Percentiles rank a stretch among this genome's conserved stretches.
Conservation (phyloP, 1,139 yeast genomes). For the Nakaseomyces kungkrabaensis region DNA sequence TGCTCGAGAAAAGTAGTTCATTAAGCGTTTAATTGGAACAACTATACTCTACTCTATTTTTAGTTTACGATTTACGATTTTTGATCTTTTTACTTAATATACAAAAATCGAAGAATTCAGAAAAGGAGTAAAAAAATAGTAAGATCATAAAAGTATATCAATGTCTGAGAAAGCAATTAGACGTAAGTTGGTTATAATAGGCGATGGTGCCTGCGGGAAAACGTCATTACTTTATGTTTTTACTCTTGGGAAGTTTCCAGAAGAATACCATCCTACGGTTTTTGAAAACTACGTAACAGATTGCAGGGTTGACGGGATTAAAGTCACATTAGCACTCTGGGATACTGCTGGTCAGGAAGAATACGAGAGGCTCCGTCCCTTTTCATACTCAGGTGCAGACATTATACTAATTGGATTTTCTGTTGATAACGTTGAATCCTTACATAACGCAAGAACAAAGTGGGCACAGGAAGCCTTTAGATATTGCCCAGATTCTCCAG, state of each 20-base stretch:
- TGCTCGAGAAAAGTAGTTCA: too few relatives aligned
- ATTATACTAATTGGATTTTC: slow-evolving; percentile 66
- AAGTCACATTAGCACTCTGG: slow-evolving; percentile 85
- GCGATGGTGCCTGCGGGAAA: slow-evolving; percentile 95
- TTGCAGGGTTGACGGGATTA: slow-evolving; percentile 85
- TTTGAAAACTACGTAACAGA: slow-evolving; percentile 92
- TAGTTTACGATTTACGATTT: not conserved
- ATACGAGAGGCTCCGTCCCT: slow-evolving; percentile 63
- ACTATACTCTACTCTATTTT: too few relatives aligned
- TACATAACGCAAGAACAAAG: slow-evolving; percentile 56
- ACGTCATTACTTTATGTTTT: slow-evolving; percentile 85
- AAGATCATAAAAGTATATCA: not conserved
- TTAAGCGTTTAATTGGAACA: not conserved
- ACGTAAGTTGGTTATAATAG: slow-evolving; percentile 81
- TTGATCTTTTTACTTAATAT: not conserved
- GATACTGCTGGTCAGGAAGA: slow-evolving; percentile 98
- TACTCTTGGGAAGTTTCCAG: slow-evolving; percentile 73
- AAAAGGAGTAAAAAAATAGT: too few relatives aligned
- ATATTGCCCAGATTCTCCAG: slow-evolving; percentile 60
- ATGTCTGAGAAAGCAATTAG: slow-evolving; percentile 36
- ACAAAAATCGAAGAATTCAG: too few relatives aligned
- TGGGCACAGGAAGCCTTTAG: slow-evolving; percentile 65
- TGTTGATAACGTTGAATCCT: slow-evolving; percentile 57
- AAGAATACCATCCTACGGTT: slow-evolving; percentile 86
- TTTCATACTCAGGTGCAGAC: slow-evolving; percentile 68